These are phyloP conservation scores for Alternaria rosae DNA, from an alignment of 2,329 filamentous ascomycete species.

Conservation along the genomic window DNA sequence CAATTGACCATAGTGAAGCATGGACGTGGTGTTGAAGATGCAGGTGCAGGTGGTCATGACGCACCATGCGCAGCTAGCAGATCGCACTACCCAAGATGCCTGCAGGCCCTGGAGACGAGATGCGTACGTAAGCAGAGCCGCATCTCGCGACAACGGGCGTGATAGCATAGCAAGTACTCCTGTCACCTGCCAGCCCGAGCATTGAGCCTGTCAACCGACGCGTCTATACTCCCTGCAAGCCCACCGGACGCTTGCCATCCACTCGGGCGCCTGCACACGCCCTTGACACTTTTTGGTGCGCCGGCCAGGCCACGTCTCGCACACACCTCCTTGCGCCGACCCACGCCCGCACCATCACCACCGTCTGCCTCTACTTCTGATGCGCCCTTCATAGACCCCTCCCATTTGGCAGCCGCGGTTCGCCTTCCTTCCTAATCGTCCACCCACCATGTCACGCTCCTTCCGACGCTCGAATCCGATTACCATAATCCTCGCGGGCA, in stretches of 20 bases:
- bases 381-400: constrained; percentile 41
- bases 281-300: constrained; percentile 27
- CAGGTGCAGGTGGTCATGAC: constrained; percentile 6
- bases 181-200: constrained; percentile 25
- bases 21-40: constrained; percentile 8
- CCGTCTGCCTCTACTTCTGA: constrained; percentile 33
- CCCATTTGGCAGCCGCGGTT: constrained; percentile 40
- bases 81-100: not conserved
- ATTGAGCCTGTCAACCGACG: constrained; percentile 13
- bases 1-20: constrained; percentile 32
- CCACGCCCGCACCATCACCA: constrained; percentile 23
- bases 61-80: constrained; percentile 21
- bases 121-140: constrained; percentile 18
- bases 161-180: constrained; percentile 19
- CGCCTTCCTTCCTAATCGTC: constrained; percentile 26
- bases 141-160: constrained; percentile 19
- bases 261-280: constrained; percentile 8
- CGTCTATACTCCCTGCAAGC: constrained; percentile 1
- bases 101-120: not conserved
- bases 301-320: constrained; percentile 43
- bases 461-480: constrained; percentile 82
- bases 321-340: constrained; percentile 35
- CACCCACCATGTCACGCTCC: constrained; percentile 65
- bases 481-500: constrained; percentile 73
- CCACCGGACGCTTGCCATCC: constrained; percentile 1